A percentile compares a stretch with the other conserved stretches of the same genome.
These are phyloP conservation scores for Viridothelium virens DNA, from an alignment of 495 filamentous ascomycete genomes.

Conservation along the genomic window DNA sequence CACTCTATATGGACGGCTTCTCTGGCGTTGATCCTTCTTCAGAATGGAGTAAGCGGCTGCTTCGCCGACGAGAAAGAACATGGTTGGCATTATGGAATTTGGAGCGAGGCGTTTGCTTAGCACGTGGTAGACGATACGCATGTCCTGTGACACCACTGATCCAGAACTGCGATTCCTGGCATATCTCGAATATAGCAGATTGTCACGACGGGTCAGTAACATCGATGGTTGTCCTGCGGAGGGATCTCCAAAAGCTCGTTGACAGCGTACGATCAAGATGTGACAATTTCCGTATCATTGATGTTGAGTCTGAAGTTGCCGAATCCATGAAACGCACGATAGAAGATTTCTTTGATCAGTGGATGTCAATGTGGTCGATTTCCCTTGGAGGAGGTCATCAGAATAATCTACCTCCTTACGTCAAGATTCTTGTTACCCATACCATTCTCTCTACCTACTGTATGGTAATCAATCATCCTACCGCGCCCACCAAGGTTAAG, in stretches of 20 bases:
- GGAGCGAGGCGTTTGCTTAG: conserved; percentile 64
- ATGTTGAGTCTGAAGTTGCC: conserved; percentile 48
- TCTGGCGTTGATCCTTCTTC: conserved; percentile 53
- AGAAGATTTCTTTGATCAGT: conserved; percentile 53
- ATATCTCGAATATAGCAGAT: conserved; percentile 53
- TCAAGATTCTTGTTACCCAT: conserved; percentile 66
- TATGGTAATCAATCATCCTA: conserved; percentile 66
- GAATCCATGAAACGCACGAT: conserved; percentile 53
- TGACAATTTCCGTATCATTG: conserved; percentile 47
- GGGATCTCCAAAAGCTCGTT: conserved; percentile 58
- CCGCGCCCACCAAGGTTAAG: conserved; percentile 59
- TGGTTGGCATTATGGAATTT: conserved; percentile 67
- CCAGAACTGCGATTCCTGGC: conserved; percentile 61
- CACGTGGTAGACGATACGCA: conserved; percentile 59
- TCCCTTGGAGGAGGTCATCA: conserved; percentile 51
- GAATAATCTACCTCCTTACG: conserved; percentile 58
- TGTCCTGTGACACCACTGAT: conserved; percentile 57
- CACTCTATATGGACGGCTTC: conserved; percentile 60
- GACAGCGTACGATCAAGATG: conserved; percentile 53
- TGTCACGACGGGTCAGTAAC: conserved; percentile 60
- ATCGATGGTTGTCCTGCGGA: conserved; percentile 58
- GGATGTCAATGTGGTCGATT: conserved; percentile 54
- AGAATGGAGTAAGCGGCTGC: conserved; percentile 49
- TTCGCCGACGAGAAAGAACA: conserved; percentile 57
- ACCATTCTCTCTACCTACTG: conserved; percentile 65